These are phyloP conservation scores for Xanthoconium stramineum DNA, from an alignment of 768 basidiomycete genomes.

Conservation along the genomic window DNA sequence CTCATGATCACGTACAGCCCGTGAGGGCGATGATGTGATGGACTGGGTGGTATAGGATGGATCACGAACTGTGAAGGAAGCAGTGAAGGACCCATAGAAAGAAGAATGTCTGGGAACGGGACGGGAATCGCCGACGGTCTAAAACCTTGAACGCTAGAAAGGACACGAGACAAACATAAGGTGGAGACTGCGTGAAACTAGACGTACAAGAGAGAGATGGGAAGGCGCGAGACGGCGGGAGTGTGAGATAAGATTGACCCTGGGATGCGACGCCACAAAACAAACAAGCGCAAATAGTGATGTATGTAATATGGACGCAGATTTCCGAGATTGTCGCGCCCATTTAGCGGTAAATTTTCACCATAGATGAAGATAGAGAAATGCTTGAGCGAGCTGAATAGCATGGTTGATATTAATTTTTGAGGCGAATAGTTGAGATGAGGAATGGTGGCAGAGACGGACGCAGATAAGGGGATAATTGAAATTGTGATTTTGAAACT, in stretches of 20 bases:
- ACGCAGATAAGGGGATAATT: constrained; percentile 14
- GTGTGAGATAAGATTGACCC: constrained; percentile 34
- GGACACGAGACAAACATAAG: background rate
- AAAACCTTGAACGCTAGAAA: constrained; percentile 16
- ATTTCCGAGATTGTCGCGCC: constrained; percentile 28
- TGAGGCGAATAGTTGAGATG: background rate
- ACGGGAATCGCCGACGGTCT: background rate
- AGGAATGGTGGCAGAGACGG: background rate
- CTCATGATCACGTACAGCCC: constrained; percentile 22
- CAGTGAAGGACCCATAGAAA: background rate
- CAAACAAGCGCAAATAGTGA: constrained; percentile 20
- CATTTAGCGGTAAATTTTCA: constrained; percentile 30
- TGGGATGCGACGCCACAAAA: constrained; percentile 24
- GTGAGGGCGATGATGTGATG: constrained; percentile 15
- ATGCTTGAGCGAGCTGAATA: background rate
- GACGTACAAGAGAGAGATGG: constrained; percentile 6
- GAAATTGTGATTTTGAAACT: constrained; percentile 25
- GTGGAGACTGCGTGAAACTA: background rate
- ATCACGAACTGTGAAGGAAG: constrained; percentile 4
- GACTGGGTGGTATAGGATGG: background rate
- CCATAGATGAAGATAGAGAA: constrained; percentile 10
- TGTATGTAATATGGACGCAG: constrained; percentile 30
- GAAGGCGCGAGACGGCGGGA: constrained; percentile 6
- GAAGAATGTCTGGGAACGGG: background rate
- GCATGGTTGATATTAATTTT: constrained; percentile 2